Base-by-base conservation (phyloP, 1,284 basidiomycete species). In the Trichosporon asahii region DNA sequence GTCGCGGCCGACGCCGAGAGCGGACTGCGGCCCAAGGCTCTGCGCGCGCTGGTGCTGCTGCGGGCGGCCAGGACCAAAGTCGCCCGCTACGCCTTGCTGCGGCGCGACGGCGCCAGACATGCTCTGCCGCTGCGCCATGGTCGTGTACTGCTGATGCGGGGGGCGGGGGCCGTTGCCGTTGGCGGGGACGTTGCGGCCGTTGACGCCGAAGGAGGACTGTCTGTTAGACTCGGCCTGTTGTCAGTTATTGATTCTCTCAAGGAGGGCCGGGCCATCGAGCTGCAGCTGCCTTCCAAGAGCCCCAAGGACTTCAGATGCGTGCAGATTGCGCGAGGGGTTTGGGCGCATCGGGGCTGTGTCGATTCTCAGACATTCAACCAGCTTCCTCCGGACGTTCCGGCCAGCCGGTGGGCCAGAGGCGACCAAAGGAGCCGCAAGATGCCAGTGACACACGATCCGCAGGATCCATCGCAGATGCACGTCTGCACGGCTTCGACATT, bases 61-160 rank as follows among this genome's bases (percentile, higher is more conserved):
- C 3, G 92, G 92, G 1, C 93, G 91, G 75, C 93, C 91, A 29
- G 57, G 69, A 37, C 68, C 68, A 46, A 73, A 74, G 21, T 72
- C 73, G 33, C 25, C 18, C 57, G 37, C 21, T 23, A n/a, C 49
- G 15, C n/a, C 44, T 15, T 37, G 46, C 49, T 53, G 46, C 21
- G n/a, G 35, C 21, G 21, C 35, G 25, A 44, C 40, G 25, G 64
- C 40, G 25, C 70, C 72, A 3, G 69, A 66, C 66, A 73, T 68
- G 9, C 66, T 65, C 40, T 37, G 44, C 5, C 55, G 53, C 37
- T 55, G 66, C 49, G 21, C 18, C 31, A 49, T n/a, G 37, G 29
- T 9, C 33, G 57, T 60, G 25, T 29, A 46, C 21, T 35, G 63
- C 68, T 64, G 40, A 12, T 18, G 65, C 31, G 29, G 40, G 25